Conservation (phyloP, 257 asterid genomes). For the Scutellaria minor region DNA sequence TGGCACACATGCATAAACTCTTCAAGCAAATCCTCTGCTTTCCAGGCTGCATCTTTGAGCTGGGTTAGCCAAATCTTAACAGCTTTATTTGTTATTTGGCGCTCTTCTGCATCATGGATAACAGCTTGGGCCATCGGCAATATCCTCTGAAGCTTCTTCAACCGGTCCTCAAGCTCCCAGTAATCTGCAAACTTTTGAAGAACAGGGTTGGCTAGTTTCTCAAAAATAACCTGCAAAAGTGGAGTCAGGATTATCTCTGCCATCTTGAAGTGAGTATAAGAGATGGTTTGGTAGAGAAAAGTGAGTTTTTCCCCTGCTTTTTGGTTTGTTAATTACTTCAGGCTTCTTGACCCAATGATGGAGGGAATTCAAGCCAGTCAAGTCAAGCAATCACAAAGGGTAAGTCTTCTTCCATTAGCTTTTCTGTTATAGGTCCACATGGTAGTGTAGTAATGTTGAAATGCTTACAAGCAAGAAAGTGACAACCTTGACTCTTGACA, state of each 20-base stretch:
- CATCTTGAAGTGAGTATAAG: slow-evolving; percentile 25
- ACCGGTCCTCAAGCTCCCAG: slow-evolving; percentile 22
- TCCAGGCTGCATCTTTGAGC: slow-evolving; percentile 31
- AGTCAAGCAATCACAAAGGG: neutral
- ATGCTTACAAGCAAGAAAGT: slow-evolving; percentile 17
- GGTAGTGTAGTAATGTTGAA: neutral
- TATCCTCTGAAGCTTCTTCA: slow-evolving; percentile 17
- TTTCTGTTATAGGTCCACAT: neutral
- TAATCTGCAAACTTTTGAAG: slow-evolving; percentile 19
- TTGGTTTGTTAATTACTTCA: no score
- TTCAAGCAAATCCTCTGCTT: slow-evolving; percentile 33
- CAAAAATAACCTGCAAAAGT: slow-evolving; percentile 36
- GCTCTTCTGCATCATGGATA: slow-evolving; percentile 36
- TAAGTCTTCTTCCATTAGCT: neutral
- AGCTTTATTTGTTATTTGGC: slow-evolving; percentile 19
- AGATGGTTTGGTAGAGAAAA: slow-evolving; percentile 12
- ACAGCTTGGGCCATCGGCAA: slow-evolving; percentile 32
- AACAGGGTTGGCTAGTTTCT: slow-evolving; percentile 34
- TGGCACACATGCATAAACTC: slow-evolving; percentile 7
- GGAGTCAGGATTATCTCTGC: slow-evolving; percentile 36
- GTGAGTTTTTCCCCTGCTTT: neutral
- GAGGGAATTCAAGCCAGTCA: neutral
- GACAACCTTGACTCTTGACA: neutral
- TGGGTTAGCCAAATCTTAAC: slow-evolving; percentile 28
- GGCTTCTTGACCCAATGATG: neutral